Percentiles rank a stretch among this genome's conserved stretches.
Conservation (phyloP, 108 stramenopile genomes). For the Asterionellopsis glacialis region DNA sequence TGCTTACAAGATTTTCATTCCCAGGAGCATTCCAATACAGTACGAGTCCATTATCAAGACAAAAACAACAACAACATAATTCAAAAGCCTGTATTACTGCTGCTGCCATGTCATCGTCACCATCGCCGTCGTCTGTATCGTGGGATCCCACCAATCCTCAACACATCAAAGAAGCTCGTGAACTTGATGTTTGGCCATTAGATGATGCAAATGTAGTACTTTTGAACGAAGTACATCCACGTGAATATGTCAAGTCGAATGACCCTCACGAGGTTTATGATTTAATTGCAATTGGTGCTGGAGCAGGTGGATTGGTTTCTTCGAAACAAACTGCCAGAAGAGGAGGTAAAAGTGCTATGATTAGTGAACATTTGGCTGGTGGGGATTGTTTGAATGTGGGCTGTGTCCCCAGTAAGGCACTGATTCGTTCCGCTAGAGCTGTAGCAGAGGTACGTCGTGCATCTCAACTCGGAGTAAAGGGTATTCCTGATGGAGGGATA, state of each 20-base stretch:
- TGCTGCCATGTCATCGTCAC: too few species aligned
- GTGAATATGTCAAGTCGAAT: slow-evolving; percentile 27
- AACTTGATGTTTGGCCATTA: slow-evolving; percentile 64
- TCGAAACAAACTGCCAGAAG: slow-evolving; percentile 29
- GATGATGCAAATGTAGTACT: slow-evolving; percentile 56
- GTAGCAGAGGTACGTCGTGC: slow-evolving; percentile 60
- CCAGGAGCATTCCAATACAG: too few species aligned
- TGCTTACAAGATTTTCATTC: too few species aligned
- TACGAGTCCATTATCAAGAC: too few species aligned
- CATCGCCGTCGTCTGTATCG: too few species aligned
- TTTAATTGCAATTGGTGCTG: slow-evolving; percentile 85
- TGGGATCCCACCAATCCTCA: slow-evolving; percentile 26
- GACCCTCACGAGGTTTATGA: slow-evolving; percentile 65
- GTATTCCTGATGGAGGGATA: slow-evolving; percentile 39
- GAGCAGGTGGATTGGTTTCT: slow-evolving; percentile 79
- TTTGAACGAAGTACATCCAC: slow-evolving; percentile 69
- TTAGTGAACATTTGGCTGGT: slow-evolving; percentile 73
- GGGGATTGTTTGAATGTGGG: slow-evolving; percentile 90
- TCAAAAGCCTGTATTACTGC: too few species aligned
- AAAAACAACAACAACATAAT: too few species aligned
- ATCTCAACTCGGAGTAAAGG: slow-evolving; percentile 76
- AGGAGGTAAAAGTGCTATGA: slow-evolving; percentile 40
- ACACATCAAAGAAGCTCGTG: slow-evolving; percentile 31
- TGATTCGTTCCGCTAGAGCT: slow-evolving; percentile 74
- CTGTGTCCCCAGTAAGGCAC: slow-evolving; percentile 94